Conservation (phyloP, 768 basidiomycete species). For the Boletus rubropictus region DNA sequence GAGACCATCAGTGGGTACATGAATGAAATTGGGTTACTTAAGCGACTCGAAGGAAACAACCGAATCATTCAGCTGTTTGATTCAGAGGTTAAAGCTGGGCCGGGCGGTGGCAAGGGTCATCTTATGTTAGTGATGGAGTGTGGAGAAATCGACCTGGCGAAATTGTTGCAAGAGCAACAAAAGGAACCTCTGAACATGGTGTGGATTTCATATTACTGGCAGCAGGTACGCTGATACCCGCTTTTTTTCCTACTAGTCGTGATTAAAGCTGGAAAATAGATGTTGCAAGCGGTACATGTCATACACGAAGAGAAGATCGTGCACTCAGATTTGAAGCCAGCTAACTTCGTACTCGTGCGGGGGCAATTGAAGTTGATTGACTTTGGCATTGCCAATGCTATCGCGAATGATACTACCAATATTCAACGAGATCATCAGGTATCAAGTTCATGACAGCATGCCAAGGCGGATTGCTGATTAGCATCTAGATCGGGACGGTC, state of each 20-base stretch:
- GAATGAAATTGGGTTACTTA: slow-evolving; percentile 92
- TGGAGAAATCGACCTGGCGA: slow-evolving; percentile 89
- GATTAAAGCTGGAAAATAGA: slow-evolving; percentile 42
- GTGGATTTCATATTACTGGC: slow-evolving; percentile 94
- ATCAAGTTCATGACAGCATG: slow-evolving; percentile 6
- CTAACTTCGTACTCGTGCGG: slow-evolving; percentile 94
- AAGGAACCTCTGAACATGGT: slow-evolving; percentile 86
- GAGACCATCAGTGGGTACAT: slow-evolving; percentile 90
- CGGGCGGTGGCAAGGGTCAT: slow-evolving; percentile 65
- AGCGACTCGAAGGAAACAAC: slow-evolving; percentile 89
- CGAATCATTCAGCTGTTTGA: slow-evolving; percentile 90
- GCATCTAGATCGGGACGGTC: slow-evolving; percentile 79
- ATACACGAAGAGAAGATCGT: slow-evolving; percentile 99
- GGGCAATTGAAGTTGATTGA: slow-evolving; percentile 97
- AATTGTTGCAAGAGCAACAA: slow-evolving; percentile 76
- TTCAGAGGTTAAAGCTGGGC: slow-evolving; percentile 68
- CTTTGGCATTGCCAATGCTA: slow-evolving; percentile 99
- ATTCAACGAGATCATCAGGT: slow-evolving; percentile 96
- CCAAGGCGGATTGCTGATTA: neutral
- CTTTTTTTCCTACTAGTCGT: neutral
- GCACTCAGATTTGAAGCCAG: slow-evolving; percentile 96
- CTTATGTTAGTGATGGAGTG: slow-evolving; percentile 93
- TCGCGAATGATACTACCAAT: slow-evolving; percentile 97
- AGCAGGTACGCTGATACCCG: slow-evolving; percentile 58
- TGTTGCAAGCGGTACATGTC: slow-evolving; percentile 97